phyloP scores from a whole-genome alignment of 306 rosid species.

The Luffa acutangula region DNA sequence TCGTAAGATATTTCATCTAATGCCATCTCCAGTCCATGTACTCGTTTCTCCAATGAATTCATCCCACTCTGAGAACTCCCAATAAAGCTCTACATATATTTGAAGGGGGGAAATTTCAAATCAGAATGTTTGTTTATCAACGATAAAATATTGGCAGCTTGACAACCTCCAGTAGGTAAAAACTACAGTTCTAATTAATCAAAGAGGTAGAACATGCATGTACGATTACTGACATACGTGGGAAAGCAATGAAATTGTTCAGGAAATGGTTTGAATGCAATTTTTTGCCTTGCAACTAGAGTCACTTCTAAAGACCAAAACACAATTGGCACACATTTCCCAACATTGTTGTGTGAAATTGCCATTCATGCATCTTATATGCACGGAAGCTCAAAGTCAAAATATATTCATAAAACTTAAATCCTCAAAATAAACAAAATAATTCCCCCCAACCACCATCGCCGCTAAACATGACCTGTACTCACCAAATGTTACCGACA shows the following conservation, averaged over 20 bases:
- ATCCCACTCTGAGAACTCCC: constrained; percentile 89
- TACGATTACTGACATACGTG: not conserved
- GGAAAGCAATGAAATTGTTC: not conserved
- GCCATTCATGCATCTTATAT: not conserved
- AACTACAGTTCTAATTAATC: not conserved
- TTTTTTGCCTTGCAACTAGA: not conserved
- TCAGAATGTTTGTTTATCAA: not conserved
- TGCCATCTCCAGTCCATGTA: constrained; percentile 78
- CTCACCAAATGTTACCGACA: not conserved
- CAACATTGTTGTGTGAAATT: not conserved
- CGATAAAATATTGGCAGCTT: not conserved
- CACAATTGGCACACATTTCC: not conserved
- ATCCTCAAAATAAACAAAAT: not conserved
- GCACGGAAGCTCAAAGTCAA: not conserved
- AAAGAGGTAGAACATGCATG: not conserved
- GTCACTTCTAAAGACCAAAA: not conserved
- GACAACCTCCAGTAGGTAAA: not conserved
- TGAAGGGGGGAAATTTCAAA: constrained; percentile 9
- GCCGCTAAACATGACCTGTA: not conserved
- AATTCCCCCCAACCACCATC: not conserved
- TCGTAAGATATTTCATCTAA: constrained; percentile 82
- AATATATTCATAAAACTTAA: not conserved
- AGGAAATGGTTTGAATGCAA: not conserved
- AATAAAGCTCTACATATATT: constrained; percentile 61
- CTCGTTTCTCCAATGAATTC: constrained; percentile 84